Base-by-base conservation (phyloP, 2,329 filamentous ascomycete genomes). In the Emergomyces pasteurianus region DNA sequence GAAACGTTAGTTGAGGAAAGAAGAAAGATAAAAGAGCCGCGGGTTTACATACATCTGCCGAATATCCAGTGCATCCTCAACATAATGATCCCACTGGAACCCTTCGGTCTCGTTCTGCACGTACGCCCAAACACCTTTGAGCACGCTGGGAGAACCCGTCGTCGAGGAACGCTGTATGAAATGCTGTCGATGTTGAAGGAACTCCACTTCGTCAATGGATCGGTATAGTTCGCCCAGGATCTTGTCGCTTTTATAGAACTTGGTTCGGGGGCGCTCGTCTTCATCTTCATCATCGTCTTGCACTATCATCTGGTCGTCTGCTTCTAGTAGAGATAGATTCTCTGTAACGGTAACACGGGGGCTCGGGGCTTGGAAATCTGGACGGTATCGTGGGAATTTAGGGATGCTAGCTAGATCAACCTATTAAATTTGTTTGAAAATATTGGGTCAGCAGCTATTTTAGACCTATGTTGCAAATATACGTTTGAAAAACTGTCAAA, bases 211-310 rank as follows among this genome's bases (percentile, higher is more conserved):
- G 65, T 95, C 84, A 12, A 95, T 85, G 0, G 79, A 81, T 1
- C 88, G 83, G 69, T 88, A 94, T 0, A 95, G 76, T 4, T 79
- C 73, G 0, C 90, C 90, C 0, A 94, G 79, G 0, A 87, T 77
- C 65, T 89, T 90, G 0, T 83, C 66, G 1, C 86, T 90, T 38
- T 72, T 73, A 70, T 94, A 92, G 68, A 85, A 92, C 3, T 73
- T 72, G 31, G 79, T 76, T 5, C 66, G 73, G 0, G 78, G 74
- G 0, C 76, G 73, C 0, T 75, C 73, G 34, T 82, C 75, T 18
- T 79, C 77, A 6, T 78, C 75, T 0, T 75, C 73, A 63, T 82
- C 76, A 12, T 77, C 75, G 0, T 75, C 73, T 63, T 78, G 74
- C 3, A 77, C 76, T 1, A 74, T 72, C 3, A 77, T 73, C 9